Conservation (phyloP, 2,329 filamentous ascomycete species). For the Juglanconis sp. region DNA sequence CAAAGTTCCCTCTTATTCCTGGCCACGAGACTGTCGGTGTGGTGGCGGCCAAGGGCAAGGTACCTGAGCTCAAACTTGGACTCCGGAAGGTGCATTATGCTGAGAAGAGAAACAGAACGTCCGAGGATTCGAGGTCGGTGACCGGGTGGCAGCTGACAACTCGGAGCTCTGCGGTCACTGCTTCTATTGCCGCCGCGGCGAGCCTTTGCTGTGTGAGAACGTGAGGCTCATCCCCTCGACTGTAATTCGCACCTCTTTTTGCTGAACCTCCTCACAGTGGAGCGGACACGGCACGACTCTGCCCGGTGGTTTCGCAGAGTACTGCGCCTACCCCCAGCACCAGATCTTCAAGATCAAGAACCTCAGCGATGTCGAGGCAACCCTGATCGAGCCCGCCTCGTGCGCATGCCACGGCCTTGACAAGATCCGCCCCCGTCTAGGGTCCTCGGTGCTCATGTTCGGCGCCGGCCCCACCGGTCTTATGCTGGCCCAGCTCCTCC, state of each 20-base stretch:
- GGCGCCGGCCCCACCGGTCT: slow-evolving; percentile 66
- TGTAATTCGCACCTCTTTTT: slow-evolving; percentile 2
- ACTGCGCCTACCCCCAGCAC: slow-evolving; percentile 51
- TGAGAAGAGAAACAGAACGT: slow-evolving; percentile 40
- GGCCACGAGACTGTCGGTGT: slow-evolving; percentile 68
- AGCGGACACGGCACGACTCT: slow-evolving; percentile 65
- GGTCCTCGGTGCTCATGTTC: slow-evolving; percentile 63
- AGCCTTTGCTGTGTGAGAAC: slow-evolving; percentile 66
- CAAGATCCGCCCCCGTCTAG: slow-evolving; percentile 64
- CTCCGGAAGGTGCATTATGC: not conserved
- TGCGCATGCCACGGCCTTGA: slow-evolving; percentile 70
- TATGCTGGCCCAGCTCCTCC: slow-evolving; percentile 59
- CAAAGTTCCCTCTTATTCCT: slow-evolving; percentile 63
- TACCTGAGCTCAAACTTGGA: not conserved
- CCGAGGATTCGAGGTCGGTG: slow-evolving; percentile 57
- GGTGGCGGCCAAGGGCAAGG: slow-evolving; percentile 52
- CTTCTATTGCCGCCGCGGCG: slow-evolving; percentile 69
- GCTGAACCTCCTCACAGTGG: slow-evolving; percentile 36
- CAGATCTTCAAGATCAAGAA: slow-evolving; percentile 65
- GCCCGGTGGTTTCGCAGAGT: slow-evolving; percentile 71
- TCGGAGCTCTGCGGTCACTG: slow-evolving; percentile 68
- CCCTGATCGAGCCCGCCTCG: slow-evolving; percentile 66
- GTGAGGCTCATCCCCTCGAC: slow-evolving; percentile 21
- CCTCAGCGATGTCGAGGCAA: slow-evolving; percentile 65
- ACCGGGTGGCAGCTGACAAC: slow-evolving; percentile 63